Evolutionary conservation across 2,329 filamentous ascomycete species (phyloP).

Genomic region (Cercospora zeina): DNA sequence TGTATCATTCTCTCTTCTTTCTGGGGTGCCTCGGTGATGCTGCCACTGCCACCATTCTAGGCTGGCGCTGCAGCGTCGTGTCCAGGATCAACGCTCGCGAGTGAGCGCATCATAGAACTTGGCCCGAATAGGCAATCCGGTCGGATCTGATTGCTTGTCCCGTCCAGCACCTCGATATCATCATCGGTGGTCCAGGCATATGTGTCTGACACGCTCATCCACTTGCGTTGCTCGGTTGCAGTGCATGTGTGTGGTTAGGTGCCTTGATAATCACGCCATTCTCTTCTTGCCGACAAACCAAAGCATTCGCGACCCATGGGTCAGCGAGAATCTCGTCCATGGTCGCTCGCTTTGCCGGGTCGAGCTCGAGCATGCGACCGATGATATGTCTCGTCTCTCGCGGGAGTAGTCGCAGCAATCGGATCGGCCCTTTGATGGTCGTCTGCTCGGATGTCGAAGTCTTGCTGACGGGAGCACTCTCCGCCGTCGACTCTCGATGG

Average conservation of each 20-base stretch:
- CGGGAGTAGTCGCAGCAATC: slow-evolving; percentile 81
- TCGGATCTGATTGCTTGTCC: background rate
- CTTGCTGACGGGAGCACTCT: slow-evolving; percentile 49
- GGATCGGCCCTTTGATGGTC: slow-evolving; percentile 88
- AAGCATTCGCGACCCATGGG: slow-evolving; percentile 81
- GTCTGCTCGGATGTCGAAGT: slow-evolving; percentile 38
- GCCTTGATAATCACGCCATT: slow-evolving; percentile 71
- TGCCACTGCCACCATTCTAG: background rate
- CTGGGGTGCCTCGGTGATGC: background rate
- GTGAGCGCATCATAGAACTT: background rate
- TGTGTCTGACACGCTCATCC: slow-evolving; percentile 26
- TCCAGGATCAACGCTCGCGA: background rate
- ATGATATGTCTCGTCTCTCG: slow-evolving; percentile 88
- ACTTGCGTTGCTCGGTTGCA: slow-evolving; percentile 47
- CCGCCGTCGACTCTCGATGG: slow-evolving; percentile 39
- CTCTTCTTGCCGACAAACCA: slow-evolving; percentile 78
- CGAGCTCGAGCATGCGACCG: slow-evolving; percentile 85
- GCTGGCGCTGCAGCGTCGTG: background rate
- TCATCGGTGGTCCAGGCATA: background rate
- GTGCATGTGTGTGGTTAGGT: slow-evolving; percentile 76
- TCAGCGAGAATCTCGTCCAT: slow-evolving; percentile 86
- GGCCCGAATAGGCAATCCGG: background rate
- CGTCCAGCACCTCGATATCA: background rate
- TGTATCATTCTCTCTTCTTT: background rate
- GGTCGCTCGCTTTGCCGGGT: slow-evolving; percentile 77